Percentiles rank a stretch among this genome's conserved stretches.
Evolutionary conservation across 139 green algal genomes (phyloP).

Genomic region (Coccomyxa sp.): DNA sequence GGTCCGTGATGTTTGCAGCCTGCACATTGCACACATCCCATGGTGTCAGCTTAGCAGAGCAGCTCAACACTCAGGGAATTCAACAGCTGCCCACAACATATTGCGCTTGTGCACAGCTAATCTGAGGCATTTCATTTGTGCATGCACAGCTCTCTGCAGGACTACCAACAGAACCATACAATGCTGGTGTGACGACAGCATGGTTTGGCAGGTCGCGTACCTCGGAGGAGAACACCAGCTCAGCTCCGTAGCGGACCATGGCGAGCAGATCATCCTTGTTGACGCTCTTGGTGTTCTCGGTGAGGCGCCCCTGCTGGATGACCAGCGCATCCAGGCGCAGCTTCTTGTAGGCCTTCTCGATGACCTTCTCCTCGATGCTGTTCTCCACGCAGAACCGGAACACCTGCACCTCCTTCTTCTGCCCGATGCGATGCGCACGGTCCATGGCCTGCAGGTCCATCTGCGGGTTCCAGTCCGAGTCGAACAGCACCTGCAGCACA

Average conservation of each 20-base stretch:
- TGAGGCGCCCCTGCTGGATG: slow-evolving; percentile 97
- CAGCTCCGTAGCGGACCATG: slow-evolving; percentile 98
- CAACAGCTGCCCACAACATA: not conserved
- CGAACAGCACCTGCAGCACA: slow-evolving; percentile 63
- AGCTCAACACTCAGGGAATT: not conserved
- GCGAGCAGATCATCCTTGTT: slow-evolving; percentile 97
- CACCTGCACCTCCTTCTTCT: slow-evolving; percentile 99
- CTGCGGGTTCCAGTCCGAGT: slow-evolving; percentile 89
- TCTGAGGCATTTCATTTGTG: too few relatives aligned
- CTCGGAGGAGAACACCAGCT: slow-evolving; percentile 86
- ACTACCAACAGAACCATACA: too few relatives aligned
- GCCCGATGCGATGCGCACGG: slow-evolving; percentile 95
- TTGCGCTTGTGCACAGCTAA: not conserved
- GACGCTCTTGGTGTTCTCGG: slow-evolving; percentile 81
- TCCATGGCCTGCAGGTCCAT: slow-evolving; percentile 98
- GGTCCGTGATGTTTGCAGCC: slow-evolving; percentile 64
- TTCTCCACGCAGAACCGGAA: slow-evolving; percentile 98
- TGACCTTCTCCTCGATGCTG: slow-evolving; percentile 99
- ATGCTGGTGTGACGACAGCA: too few relatives aligned
- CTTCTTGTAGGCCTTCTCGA: slow-evolving; percentile 99
- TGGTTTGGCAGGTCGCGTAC: not conserved
- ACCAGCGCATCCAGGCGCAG: slow-evolving; percentile 97
- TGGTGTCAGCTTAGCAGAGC: not conserved
- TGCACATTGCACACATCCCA: not conserved
- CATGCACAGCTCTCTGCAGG: too few relatives aligned